Evolutionary conservation across 805 yeast genomes (phyloP), one percentile per base, ranked within the genome.

Genomic region (Yarrowia porcina): DNA sequence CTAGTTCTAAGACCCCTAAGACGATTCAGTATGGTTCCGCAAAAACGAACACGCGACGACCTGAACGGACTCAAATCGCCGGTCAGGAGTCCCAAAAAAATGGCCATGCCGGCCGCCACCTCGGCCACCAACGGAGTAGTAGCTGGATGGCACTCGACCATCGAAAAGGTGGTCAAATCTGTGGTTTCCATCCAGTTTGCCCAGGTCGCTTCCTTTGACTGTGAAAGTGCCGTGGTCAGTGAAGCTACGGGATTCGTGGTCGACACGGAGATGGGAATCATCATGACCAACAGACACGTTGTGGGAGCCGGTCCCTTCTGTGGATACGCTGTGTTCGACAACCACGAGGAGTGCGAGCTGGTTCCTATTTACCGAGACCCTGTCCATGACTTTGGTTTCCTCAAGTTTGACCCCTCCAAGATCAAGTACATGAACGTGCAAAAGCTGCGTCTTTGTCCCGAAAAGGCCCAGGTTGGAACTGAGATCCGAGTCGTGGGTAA

Each of bases 231-330:
- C 0, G 74, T 86, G 45, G 90, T 87, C 27, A 65, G 70, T 30
- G 96, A 92, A 73, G 97, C 97, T n/a, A 90, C 97, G 0, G 97
- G 97, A 1, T 92, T 92, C 73, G 90, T 92, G 6, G 97, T 92
- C 11, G 97, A 92, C 73, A 80, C 93, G 2, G 78, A 82, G 63
- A 74, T 83, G 25, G 97, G 97, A 15, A 83, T 91, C 64, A 90
- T 92, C 65, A 79, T 92, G 72, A 92, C 97, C 11, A 92, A 92
- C 75, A 82, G 97, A 71, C 97, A 92, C 71, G 97, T 92, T 54
- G 97, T 91, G 42, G 96, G 97, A 1, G 91, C 97, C 0, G 97
- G 97, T 17, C 97, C 97, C 1, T 91, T 92, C 73, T 82, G 85
- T 35, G 97, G 97, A 0, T 90, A 88, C 70, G 96, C 89, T 0